Conservation (phyloP, 306 rosid genomes). For the Begonia loranthoides region DNA sequence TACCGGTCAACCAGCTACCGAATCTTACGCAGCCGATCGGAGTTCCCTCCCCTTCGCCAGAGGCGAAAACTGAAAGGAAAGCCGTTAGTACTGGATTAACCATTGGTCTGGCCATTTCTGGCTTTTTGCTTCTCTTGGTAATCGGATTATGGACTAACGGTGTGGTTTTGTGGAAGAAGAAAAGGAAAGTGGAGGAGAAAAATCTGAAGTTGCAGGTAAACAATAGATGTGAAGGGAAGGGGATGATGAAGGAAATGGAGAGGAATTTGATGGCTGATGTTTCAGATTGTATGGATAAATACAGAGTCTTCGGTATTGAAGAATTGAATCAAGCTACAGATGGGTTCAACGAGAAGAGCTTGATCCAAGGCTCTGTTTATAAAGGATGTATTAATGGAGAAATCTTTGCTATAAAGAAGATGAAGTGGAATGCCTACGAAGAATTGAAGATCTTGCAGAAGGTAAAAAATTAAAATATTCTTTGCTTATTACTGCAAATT, state of each 20-base stretch:
- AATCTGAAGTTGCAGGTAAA: too few relatives aligned
- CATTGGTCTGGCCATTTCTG: constrained; percentile 23
- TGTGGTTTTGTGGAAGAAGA: constrained; percentile 20
- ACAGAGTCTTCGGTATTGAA: constrained; percentile 33
- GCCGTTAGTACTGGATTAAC: not conserved
- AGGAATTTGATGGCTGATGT: constrained; percentile 10
- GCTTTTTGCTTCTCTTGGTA: constrained; percentile 14
- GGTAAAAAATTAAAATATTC: not conserved
- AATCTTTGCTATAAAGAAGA: constrained; percentile 42
- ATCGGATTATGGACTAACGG: constrained; percentile 9
- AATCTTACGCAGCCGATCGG: too few relatives aligned
- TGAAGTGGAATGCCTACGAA: constrained; percentile 37
- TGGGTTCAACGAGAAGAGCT: constrained; percentile 34
- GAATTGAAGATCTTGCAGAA: constrained; percentile 67
- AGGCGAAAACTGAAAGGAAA: constrained; percentile 11
- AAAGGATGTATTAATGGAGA: constrained; percentile 39
- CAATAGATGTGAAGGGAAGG: too few relatives aligned
- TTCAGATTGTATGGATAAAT: constrained; percentile 59
- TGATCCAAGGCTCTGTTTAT: constrained; percentile 63
- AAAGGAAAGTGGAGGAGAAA: not conserved
- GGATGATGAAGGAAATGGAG: too few relatives aligned
- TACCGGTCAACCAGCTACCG: too few relatives aligned
- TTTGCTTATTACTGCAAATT: too few relatives aligned
- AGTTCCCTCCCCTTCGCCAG: constrained; percentile 19
- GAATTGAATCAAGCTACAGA: constrained; percentile 47